Evolutionary conservation across 768 basidiomycete genomes (phyloP).

Genomic region (Rhodotorula diobovata): DNA sequence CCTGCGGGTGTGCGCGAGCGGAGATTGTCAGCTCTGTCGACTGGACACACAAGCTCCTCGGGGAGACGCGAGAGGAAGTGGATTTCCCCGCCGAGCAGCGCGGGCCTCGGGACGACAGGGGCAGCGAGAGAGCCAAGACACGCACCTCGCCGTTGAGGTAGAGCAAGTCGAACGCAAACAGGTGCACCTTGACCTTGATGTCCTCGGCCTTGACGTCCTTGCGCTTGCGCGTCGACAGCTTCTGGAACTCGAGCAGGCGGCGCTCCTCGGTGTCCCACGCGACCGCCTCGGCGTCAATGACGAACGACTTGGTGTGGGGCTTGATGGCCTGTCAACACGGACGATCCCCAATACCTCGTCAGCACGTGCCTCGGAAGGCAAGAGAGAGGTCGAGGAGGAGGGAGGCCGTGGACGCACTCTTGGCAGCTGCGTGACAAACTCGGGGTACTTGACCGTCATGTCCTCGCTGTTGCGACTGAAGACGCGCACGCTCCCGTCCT

Average conservation of each 20-base stretch:
- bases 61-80: too few species aligned
- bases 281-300: conserved; percentile 93
- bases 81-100: too few species aligned
- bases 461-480: conserved; percentile 92
- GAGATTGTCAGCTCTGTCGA: not conserved
- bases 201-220: conserved; percentile 98
- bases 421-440: conserved; percentile 89
- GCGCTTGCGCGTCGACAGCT: conserved; percentile 85
- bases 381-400: not conserved
- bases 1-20: conserved; percentile 52
- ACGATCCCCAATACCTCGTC: not conserved
- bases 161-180: conserved; percentile 94
- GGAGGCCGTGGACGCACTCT: conserved; percentile 54
- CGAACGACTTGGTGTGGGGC: conserved; percentile 71
- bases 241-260: conserved; percentile 89
- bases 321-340: conserved; percentile 66
- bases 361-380: not conserved
- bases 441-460: conserved; percentile 99
- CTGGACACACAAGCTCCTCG: too few species aligned
- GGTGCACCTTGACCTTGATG: conserved; percentile 90
- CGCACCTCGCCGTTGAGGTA: conserved; percentile 92
- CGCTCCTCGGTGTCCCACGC: conserved; percentile 71
- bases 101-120: not conserved
- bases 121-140: conserved; percentile 1
- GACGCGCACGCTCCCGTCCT: conserved; percentile 76